A percentile compares a stretch with the other conserved stretches of the same genome.
phyloP scores from a whole-genome alignment of 768 basidiomycete species.

The Mycena rebaudengoi region DNA sequence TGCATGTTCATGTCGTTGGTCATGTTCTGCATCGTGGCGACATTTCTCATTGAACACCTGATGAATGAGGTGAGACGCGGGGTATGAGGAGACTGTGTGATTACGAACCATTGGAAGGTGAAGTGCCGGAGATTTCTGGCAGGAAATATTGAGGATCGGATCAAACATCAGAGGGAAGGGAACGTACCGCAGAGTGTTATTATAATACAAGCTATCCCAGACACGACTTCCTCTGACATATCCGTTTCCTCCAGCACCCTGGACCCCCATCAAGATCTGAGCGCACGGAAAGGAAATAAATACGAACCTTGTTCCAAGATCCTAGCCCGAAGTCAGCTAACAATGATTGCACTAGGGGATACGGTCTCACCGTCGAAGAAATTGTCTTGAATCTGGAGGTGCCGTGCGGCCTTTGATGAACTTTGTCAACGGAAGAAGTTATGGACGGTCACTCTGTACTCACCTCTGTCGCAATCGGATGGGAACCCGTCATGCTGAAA shows the following conservation, averaged over 20 bases:
- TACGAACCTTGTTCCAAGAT: slow-evolving; percentile 21
- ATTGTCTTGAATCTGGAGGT: slow-evolving; percentile 25
- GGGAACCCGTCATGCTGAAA: too few relatives aligned
- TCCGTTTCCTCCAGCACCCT: slow-evolving; percentile 25
- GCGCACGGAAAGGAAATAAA: too few relatives aligned
- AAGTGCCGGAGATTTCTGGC: slow-evolving; percentile 19
- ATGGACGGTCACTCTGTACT: too few relatives aligned
- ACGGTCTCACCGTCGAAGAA: slow-evolving; percentile 18
- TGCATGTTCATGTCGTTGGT: slow-evolving; percentile 21
- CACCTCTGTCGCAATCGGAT: slow-evolving; percentile 20
- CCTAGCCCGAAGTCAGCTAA: background rate
- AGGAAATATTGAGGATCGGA: background rate
- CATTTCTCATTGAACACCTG: slow-evolving; percentile 20
- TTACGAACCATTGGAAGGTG: slow-evolving; percentile 23
- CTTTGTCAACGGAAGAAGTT: too few relatives aligned
- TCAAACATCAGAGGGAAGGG: background rate
- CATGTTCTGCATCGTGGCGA: slow-evolving; percentile 20
- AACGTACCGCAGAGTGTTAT: slow-evolving; percentile 14
- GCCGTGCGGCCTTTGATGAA: slow-evolving; percentile 9
- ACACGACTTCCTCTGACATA: slow-evolving; percentile 21
- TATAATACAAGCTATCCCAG: slow-evolving; percentile 25
- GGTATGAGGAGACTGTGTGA: too few relatives aligned
- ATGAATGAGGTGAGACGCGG: too few relatives aligned
- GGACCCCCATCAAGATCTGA: too few relatives aligned
- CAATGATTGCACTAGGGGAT: background rate